Conservation (phyloP, 495 filamentous ascomycete species). For the Melanomma pulvis-pyrius region DNA sequence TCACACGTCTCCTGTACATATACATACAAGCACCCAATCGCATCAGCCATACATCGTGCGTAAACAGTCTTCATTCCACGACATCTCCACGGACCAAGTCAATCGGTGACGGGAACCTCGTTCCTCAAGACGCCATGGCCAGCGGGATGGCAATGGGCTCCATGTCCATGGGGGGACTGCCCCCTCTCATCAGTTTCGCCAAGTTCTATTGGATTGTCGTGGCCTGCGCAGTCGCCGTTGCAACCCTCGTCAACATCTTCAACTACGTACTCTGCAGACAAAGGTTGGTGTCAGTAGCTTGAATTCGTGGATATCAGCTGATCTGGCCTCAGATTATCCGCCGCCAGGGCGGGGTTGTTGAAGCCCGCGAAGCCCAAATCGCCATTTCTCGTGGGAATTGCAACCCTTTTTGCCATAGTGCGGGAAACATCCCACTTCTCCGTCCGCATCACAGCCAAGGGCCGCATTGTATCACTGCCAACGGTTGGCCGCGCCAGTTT, state of each 20-base stretch:
- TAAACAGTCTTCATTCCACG: neutral
- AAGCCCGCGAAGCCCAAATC: conserved; percentile 69
- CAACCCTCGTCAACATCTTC: conserved; percentile 53
- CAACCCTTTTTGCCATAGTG: conserved; percentile 62
- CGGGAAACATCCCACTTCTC: conserved; percentile 71
- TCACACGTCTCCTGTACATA: neutral
- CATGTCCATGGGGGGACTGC: conserved; percentile 55
- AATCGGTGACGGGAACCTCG: neutral
- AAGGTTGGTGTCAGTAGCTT: conserved; percentile 47
- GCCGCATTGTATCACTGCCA: conserved; percentile 53
- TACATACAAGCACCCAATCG: neutral
- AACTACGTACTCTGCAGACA: conserved; percentile 52
- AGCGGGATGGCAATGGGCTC: conserved; percentile 43
- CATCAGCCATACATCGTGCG: neutral
- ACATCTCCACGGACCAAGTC: neutral
- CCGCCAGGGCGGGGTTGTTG: conserved; percentile 44
- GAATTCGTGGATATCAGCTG: conserved; percentile 24
- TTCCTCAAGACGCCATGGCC: conserved; percentile 10
- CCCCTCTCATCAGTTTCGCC: conserved; percentile 52
- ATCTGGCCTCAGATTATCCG: conserved; percentile 40
- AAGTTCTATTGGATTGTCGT: conserved; percentile 66
- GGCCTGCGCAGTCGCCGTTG: conserved; percentile 57
- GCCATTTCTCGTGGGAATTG: conserved; percentile 57
- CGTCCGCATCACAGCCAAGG: conserved; percentile 53
- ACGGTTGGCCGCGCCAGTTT: conserved; percentile 59